Evolutionary conservation across 2,329 filamentous ascomycete genomes (phyloP), one percentile per base, ranked within the genome.

Genomic region (Fusarium marasasianum): DNA sequence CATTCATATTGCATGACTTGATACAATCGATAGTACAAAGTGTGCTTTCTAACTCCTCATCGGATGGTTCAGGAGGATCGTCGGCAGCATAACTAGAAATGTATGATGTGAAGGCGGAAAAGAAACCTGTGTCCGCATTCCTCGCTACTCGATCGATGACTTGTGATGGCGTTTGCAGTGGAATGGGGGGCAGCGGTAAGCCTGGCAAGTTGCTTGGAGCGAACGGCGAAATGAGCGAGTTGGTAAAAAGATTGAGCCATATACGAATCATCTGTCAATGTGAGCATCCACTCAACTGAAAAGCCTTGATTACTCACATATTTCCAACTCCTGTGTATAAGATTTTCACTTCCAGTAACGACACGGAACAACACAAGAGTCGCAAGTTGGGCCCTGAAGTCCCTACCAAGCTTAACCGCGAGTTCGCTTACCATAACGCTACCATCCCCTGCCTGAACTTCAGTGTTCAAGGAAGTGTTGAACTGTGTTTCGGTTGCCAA

Each of bases 51-150:
- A 99, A 88, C 81, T 99, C 96, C 80, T 98, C 96, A 74, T 98
- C 95, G 3, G 96, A 98, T 6, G 96, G 96, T 83, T 99, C 96
- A 0, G 96, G 96, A 18, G 96, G 96, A 79, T 99, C 96, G 82
- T 98, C 96, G 17, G 96, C 97, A 47, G 97, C 96, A 81, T 99
- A 98, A 81, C 96, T 98, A n/a, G 95, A 97, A 38, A 99, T 95
- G 79, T 98, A 99, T 10, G 94, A 97, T 1, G 96, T 97, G 78
- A 99, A 94, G 2, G 96, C 95, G 8, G 95, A 98, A 81, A 99
- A 95, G 56, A 99, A 89, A 11, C 96, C 95, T 6, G 91, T 91
- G 35, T 99, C 96, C 66, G 87, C 90, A 40, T 91, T 87, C 73
- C 94, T 93, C 47, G 93, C 88, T 64, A 92, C 95, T 64, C 96